These are phyloP conservation scores for Cadophora gregata DNA, from an alignment of 2,329 filamentous ascomycete species.

Conservation along the genomic window DNA sequence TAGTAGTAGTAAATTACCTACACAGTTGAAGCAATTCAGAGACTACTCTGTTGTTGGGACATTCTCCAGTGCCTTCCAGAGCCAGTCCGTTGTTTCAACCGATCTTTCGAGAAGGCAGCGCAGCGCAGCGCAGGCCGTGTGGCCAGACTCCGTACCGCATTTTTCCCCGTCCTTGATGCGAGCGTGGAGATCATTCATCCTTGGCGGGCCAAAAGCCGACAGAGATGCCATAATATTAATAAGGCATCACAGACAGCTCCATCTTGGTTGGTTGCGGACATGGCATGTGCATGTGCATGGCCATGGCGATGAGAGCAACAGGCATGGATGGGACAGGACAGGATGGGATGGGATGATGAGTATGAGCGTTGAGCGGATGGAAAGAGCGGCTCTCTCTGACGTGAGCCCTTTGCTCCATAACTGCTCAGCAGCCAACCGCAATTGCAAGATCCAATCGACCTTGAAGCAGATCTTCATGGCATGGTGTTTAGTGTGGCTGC, in stretches of 20 bases:
- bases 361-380: not conserved
- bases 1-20: no score
- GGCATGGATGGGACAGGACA: not conserved
- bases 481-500: conserved; percentile 4
- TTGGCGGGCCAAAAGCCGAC: conserved; percentile 14
- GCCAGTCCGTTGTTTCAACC: conserved; percentile 28
- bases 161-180: conserved; percentile 20
- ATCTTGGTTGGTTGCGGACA: not conserved
- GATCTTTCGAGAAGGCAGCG: conserved; percentile 27
- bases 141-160: not conserved
- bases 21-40: conserved; percentile 21
- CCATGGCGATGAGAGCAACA: not conserved
- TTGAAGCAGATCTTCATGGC: conserved; percentile 4
- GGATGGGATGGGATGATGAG: not conserved
- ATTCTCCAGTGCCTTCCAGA: not conserved
- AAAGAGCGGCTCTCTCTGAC: conserved; percentile 20
- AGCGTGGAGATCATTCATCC: conserved; percentile 31
- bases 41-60: not conserved
- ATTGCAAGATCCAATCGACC: not conserved
- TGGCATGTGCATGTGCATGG: not conserved
- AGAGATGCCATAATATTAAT: no score
- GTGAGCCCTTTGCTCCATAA: conserved; percentile 12
- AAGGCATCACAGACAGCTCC: not conserved
- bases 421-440: not conserved
- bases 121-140: conserved; percentile 37